Conservation (phyloP, 2,329 filamentous ascomycete species). For the Cladosporium austrohemisphaericum region DNA sequence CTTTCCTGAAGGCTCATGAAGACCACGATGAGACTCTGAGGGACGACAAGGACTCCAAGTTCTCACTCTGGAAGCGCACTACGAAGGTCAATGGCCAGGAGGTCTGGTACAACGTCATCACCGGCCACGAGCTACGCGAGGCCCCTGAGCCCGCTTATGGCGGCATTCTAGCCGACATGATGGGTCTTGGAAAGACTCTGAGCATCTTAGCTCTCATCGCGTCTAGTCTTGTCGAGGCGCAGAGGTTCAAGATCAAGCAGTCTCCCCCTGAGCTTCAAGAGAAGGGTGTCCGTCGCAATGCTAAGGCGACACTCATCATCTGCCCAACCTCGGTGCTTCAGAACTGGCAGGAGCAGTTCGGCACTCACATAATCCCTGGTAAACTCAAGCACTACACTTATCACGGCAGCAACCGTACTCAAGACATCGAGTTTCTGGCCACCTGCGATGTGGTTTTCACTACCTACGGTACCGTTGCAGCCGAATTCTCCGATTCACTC, state of each 20-base stretch:
- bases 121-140: slow-evolving; percentile 53
- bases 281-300: slow-evolving; percentile 56
- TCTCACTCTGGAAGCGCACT: slow-evolving; percentile 73
- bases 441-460: slow-evolving; percentile 83
- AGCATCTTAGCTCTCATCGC: slow-evolving; percentile 78
- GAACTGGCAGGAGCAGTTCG: slow-evolving; percentile 93
- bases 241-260: slow-evolving; percentile 55
- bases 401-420: slow-evolving; percentile 74
- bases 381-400: slow-evolving; percentile 75
- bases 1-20: slow-evolving; percentile 81
- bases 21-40: slow-evolving; percentile 52
- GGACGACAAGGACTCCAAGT: slow-evolving; percentile 39
- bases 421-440: slow-evolving; percentile 64
- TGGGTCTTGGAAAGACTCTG: slow-evolving; percentile 56
- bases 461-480: slow-evolving; percentile 83
- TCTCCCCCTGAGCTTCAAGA: slow-evolving; percentile 35
- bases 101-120: slow-evolving; percentile 80
- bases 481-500: slow-evolving; percentile 50
- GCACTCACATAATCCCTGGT: slow-evolving; percentile 66
- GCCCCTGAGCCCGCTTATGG: slow-evolving; percentile 39
- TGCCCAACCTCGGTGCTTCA: slow-evolving; percentile 86
- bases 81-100: slow-evolving; percentile 54
- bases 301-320: slow-evolving; percentile 76
- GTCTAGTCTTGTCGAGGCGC: slow-evolving; percentile 60
- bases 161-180: slow-evolving; percentile 50